These are phyloP conservation scores for Haematococcus sp. DNA, from an alignment of 139 green algal genomes.

Conservation along the genomic window DNA sequence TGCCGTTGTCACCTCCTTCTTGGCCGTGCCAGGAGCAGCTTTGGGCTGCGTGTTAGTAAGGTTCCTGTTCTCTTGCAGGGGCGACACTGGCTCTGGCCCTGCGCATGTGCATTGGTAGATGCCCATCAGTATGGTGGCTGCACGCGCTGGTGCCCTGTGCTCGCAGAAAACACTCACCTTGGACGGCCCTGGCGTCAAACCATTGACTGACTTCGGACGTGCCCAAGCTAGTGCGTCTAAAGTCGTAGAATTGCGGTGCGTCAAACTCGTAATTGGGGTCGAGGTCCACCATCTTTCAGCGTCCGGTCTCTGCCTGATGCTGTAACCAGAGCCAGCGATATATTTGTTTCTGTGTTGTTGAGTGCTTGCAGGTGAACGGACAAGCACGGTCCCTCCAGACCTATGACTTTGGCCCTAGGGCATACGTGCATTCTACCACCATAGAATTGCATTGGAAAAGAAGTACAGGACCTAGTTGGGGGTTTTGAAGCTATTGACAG, in stretches of 20 bases:
- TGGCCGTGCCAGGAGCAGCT: too few relatives aligned
- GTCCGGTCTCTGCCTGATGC: too few relatives aligned
- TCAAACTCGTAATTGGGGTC: slow-evolving; percentile 21
- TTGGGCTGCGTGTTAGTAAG: background rate
- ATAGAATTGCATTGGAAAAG: background rate
- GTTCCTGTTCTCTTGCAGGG: background rate
- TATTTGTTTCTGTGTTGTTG: background rate
- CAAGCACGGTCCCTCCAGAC: background rate
- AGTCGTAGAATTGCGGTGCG: slow-evolving; percentile 24
- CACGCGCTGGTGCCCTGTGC: background rate
- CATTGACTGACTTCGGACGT: background rate
- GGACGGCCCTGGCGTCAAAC: slow-evolving; percentile 8
- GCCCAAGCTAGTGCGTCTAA: background rate
- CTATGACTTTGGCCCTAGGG: background rate
- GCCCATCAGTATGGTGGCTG: too few relatives aligned
- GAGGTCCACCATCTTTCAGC: background rate
- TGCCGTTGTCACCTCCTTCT: background rate
- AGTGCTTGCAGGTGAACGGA: background rate
- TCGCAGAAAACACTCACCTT: background rate
- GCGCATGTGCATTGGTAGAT: background rate
- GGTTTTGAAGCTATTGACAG: too few relatives aligned
- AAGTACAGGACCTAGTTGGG: too few relatives aligned
- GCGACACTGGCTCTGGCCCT: background rate
- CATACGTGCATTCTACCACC: background rate
- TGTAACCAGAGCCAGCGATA: background rate